Evolutionary conservation across 352 stramenopile species (phyloP).

Genomic region (Pilasporangium apinafurcum): DNA sequence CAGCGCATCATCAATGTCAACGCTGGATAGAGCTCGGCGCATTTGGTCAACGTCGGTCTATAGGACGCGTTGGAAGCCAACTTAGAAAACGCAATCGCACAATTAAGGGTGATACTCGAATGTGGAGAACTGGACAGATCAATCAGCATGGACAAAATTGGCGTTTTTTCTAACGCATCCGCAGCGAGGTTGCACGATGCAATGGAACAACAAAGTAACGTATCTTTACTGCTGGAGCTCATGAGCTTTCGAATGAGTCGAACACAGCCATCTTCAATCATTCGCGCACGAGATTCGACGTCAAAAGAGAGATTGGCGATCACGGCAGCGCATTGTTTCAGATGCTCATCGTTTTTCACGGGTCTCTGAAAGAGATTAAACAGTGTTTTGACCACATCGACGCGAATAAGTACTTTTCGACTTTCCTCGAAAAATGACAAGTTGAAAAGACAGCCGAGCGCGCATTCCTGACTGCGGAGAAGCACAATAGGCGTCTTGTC

Average conservation of each 20-base stretch:
- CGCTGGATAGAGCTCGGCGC: slow-evolving; percentile 61
- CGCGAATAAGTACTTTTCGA: slow-evolving; percentile 48
- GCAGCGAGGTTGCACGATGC: slow-evolving; percentile 72
- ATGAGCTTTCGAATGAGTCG: slow-evolving; percentile 65
- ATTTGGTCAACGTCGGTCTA: slow-evolving; percentile 54
- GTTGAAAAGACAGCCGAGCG: slow-evolving; percentile 71
- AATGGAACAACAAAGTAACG: slow-evolving; percentile 59
- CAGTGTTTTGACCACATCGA: slow-evolving; percentile 57
- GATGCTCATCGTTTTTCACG: slow-evolving; percentile 52
- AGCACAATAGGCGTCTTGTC: slow-evolving; percentile 40
- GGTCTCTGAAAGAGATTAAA: slow-evolving; percentile 61
- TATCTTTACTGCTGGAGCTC: slow-evolving; percentile 47
- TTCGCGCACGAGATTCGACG: slow-evolving; percentile 36
- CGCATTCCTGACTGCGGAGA: slow-evolving; percentile 59
- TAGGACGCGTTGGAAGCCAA: slow-evolving; percentile 53
- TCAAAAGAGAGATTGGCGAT: slow-evolving; percentile 78
- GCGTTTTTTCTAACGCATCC: slow-evolving; percentile 64
- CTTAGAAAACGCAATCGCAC: slow-evolving; percentile 75
- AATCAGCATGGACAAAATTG: slow-evolving; percentile 71
- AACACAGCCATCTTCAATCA: slow-evolving; percentile 63
- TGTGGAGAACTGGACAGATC: slow-evolving; percentile 62
- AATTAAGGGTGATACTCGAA: slow-evolving; percentile 61
- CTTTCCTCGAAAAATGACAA: slow-evolving; percentile 70
- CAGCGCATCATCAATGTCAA: slow-evolving; percentile 87
- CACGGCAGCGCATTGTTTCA: slow-evolving; percentile 58